These are phyloP conservation scores for Pelargonium nanum DNA, from an alignment of 345 rosid species.

Conservation along the genomic window DNA sequence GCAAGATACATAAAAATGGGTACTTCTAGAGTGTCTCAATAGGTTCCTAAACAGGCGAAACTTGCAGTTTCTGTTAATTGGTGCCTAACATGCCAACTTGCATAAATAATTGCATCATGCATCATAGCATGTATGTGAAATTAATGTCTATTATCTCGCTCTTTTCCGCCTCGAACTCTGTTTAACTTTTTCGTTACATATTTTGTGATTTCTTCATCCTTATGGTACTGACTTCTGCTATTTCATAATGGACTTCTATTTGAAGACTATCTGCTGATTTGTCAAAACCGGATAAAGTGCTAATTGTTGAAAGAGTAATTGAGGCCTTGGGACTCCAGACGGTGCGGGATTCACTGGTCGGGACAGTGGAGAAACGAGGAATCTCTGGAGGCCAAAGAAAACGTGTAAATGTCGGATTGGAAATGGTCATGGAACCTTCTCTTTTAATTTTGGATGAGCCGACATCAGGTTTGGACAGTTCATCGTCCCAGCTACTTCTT, in stretches of 20 bases:
- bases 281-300: constrained; percentile 65
- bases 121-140: background rate
- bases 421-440: constrained; percentile 98
- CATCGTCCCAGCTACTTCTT: constrained; percentile 84
- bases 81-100: too few relatives aligned
- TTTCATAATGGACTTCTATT: background rate
- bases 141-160: background rate
- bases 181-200: too few relatives aligned
- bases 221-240: background rate
- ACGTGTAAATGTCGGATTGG: constrained; percentile 89
- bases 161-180: background rate
- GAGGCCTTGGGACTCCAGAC: constrained; percentile 79
- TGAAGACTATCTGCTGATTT: constrained; percentile 57
- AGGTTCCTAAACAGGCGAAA: too few relatives aligned
- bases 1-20: background rate
- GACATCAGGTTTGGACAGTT: constrained; percentile 96
- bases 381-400: constrained; percentile 97
- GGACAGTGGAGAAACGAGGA: constrained; percentile 89
- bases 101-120: background rate
- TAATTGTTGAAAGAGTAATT: constrained; percentile 83
- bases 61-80: too few relatives aligned
- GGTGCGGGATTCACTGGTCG: constrained; percentile 76
- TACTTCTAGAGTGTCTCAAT: too few relatives aligned
- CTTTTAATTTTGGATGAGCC: constrained; percentile 91
- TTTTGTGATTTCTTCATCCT: too few relatives aligned